These are phyloP conservation scores for Penicillium macrosclerotiorum DNA, from an alignment of 495 filamentous ascomycete species.

Conservation along the genomic window DNA sequence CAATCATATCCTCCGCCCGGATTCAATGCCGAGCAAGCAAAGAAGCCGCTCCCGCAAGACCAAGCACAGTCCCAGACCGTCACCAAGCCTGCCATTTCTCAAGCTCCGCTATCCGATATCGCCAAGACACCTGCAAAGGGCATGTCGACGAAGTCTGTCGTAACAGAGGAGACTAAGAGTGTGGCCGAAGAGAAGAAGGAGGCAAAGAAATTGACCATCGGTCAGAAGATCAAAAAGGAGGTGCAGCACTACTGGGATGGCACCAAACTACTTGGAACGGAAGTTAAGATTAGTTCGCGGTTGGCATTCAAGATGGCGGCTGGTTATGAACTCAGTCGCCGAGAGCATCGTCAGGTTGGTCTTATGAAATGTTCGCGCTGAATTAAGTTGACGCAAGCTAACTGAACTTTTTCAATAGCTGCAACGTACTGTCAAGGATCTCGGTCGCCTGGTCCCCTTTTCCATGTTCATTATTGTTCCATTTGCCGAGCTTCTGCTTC, in stretches of 20 bases:
- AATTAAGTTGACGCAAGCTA: slow-evolving; percentile 3
- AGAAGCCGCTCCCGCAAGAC: slow-evolving; percentile 70
- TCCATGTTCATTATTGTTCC: slow-evolving; percentile 96
- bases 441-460: slow-evolving; percentile 91
- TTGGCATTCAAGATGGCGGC: slow-evolving; percentile 96
- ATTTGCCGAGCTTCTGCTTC: slow-evolving; percentile 92
- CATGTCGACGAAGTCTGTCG: slow-evolving; percentile 41
- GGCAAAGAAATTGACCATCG: slow-evolving; percentile 79
- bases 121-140: slow-evolving; percentile 44
- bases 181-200: slow-evolving; percentile 69
- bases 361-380: background rate
- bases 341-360: slow-evolving; percentile 81
- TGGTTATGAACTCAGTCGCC: slow-evolving; percentile 91
- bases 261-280: slow-evolving; percentile 91
- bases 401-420: slow-evolving; percentile 47
- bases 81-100: slow-evolving; percentile 29
- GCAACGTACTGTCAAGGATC: slow-evolving; percentile 87
- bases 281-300: slow-evolving; percentile 87
- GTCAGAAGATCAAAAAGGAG: slow-evolving; percentile 92
- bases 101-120: slow-evolving; percentile 37
- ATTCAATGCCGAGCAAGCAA: slow-evolving; percentile 87
- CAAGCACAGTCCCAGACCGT: slow-evolving; percentile 30
- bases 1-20: slow-evolving; percentile 79
- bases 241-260: slow-evolving; percentile 96
- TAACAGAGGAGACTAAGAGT: slow-evolving; percentile 51